Evolutionary conservation across 176 grass and related monocot genomes (phyloP), one percentile per base, ranked within the genome.

Genomic region (Eragrostis curvula): DNA sequence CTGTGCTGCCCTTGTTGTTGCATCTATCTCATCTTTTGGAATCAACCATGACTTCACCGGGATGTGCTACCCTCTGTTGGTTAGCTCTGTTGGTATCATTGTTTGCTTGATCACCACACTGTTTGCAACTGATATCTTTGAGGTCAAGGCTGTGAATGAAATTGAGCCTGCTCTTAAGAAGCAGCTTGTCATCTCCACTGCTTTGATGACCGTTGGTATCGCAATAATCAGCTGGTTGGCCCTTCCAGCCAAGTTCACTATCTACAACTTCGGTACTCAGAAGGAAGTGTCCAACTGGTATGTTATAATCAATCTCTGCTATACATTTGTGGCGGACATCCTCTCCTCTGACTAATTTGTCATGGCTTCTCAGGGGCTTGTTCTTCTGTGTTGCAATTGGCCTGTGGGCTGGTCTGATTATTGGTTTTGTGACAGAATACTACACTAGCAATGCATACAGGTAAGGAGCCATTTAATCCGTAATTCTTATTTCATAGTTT

Each of bases 331-430:
- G 41, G 50, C 25, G 57, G 43, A 83, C 85, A 53, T 29, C 18
- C 46, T 52, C 32, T 62, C n/a, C 83, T 84, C 61, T 89, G 60
- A 62, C 45, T 73, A 41, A 25, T 21, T 77, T 58, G 1, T 14
- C 25, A 79, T 62, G 48, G 13, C 42, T 87, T 82, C 64, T 55
- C 78, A 97, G 94, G 94, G 86, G 89, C 57, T 56, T 97, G 83
- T 97, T 97, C 86, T 97, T 97, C 80, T 97, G 94, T 41, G 94
- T 97, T 85, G 59, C 83, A 73, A 90, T 95, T 78, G 93, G 93
- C 74, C 93, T 95, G 41, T 95, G 93, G 93, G 93, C 93, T 90
- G 91, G 94, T 85, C 81, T 97, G 28, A 78, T 93, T 71, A 97
- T 97, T 89, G 94, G 94, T 32, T 97, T 91, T 77, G 83, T 97